Conservation (phyloP, 139 green algal species). For the Gonium pectorale region DNA sequence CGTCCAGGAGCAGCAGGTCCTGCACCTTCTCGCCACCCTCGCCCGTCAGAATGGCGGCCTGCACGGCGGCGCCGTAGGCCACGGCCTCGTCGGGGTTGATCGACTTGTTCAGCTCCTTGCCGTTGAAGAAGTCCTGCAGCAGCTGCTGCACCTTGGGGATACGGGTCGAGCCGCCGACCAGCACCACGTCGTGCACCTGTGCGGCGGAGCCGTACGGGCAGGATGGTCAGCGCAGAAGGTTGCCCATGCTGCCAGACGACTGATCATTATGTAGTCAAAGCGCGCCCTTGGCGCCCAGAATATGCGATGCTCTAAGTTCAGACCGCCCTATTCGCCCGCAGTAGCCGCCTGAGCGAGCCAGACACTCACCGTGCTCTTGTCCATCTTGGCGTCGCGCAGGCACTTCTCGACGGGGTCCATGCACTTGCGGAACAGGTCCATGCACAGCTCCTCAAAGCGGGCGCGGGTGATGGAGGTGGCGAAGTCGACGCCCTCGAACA, state of each 20-base stretch:
- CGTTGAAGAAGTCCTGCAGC: constrained; percentile 99
- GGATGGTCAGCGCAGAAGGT: too few species aligned
- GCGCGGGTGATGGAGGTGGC: constrained; percentile 96
- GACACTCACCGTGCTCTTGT: constrained; percentile 72
- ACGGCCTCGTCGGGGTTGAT: constrained; percentile 99
- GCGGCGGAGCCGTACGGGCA: too few species aligned
- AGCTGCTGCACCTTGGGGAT: constrained; percentile 99
- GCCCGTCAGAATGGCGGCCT: constrained; percentile 96
- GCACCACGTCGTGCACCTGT: constrained; percentile 91
- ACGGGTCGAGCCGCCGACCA: constrained; percentile 96
- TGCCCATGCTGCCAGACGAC: too few species aligned
- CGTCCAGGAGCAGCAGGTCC: constrained; percentile 98
- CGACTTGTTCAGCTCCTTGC: constrained; percentile 99
- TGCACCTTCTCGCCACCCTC: constrained; percentile 96
- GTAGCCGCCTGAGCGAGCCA: not conserved
- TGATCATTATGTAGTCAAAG: too few species aligned
- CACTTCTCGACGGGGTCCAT: constrained; percentile 99
- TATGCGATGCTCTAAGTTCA: too few species aligned
- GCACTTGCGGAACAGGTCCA: constrained; percentile 99
- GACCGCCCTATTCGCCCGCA: not conserved
- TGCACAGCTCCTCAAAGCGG: constrained; percentile 98
- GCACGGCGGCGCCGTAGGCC: constrained; percentile 97
- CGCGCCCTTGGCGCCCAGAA: too few species aligned
- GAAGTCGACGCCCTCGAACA: constrained; percentile 99
- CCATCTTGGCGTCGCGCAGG: constrained; percentile 91